Evolutionary conservation across 805 yeast species (phyloP).

Genomic region (Candida khao-thaluensis): DNA sequence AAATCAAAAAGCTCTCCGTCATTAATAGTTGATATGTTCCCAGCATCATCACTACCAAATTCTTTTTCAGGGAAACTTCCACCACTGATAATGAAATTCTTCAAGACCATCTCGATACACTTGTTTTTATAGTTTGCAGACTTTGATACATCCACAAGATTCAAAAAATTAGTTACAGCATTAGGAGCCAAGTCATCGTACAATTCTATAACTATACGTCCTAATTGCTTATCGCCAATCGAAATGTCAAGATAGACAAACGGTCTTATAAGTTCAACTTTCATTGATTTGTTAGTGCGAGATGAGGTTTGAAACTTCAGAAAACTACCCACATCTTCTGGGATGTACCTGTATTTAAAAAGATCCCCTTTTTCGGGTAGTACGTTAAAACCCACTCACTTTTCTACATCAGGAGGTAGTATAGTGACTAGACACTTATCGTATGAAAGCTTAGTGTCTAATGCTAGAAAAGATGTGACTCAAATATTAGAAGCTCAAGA

Average conservation of each 20-base stretch:
- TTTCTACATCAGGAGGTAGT: no score
- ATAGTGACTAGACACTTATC: no score
- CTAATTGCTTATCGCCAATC: conserved; percentile 42
- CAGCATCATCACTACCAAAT: conserved; percentile 30
- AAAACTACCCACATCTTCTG: no score
- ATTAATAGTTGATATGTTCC: conserved; percentile 26
- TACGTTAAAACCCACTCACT: no score
- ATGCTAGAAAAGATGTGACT: conserved; percentile 44
- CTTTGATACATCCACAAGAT: conserved; percentile 27
- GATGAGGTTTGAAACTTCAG: no score
- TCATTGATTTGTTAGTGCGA: conserved; percentile 21
- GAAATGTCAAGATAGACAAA: conserved; percentile 52
- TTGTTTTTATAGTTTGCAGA: conserved; percentile 32
- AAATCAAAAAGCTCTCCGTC: conserved; percentile 43
- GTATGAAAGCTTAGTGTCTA: conserved; percentile 11
- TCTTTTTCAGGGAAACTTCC: conserved; percentile 19
- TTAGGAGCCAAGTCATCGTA: conserved; percentile 52
- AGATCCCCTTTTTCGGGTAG: no score
- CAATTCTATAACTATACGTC: conserved; percentile 63
- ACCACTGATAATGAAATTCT: conserved; percentile 49
- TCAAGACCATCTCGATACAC: conserved; percentile 60
- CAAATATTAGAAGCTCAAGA: conserved; percentile 50
- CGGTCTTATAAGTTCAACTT: conserved; percentile 28
- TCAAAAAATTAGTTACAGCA: conserved; percentile 50
- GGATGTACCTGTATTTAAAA: no score